phyloP scores from a whole-genome alignment of 371 early-diverging fungal species.

The Dichotomocladium elegans region DNA sequence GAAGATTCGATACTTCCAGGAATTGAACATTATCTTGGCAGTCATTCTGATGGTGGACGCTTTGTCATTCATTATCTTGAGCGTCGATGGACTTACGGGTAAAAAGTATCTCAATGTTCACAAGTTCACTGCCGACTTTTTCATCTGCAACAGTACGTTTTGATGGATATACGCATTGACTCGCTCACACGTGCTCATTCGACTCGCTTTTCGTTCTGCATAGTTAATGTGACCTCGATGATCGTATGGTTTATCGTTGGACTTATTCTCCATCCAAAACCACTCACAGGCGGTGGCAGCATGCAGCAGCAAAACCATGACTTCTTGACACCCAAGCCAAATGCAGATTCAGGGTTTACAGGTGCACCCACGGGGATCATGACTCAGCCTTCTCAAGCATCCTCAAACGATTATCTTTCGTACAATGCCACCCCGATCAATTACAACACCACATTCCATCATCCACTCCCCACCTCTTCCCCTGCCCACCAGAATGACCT shows the following conservation, averaged over 20 bases:
- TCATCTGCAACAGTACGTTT: slow-evolving; percentile 45
- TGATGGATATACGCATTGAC: no score
- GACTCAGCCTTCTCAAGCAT: slow-evolving; percentile 17
- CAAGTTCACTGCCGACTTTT: slow-evolving; percentile 44
- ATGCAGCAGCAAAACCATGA: slow-evolving; percentile 16
- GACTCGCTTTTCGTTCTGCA: neutral
- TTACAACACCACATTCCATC: neutral
- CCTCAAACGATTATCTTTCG: slow-evolving; percentile 17
- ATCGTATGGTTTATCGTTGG: slow-evolving; percentile 29
- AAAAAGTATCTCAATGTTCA: slow-evolving; percentile 30
- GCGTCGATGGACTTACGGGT: slow-evolving; percentile 35
- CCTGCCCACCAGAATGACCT: neutral
- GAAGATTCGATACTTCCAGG: slow-evolving; percentile 47
- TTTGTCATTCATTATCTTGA: slow-evolving; percentile 29
- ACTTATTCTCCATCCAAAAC: slow-evolving; percentile 29
- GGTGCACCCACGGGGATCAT: slow-evolving; percentile 10
- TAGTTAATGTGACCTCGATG: slow-evolving; percentile 20
- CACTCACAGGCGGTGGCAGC: neutral
- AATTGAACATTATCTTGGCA: slow-evolving; percentile 39
- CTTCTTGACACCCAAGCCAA: slow-evolving; percentile 13
- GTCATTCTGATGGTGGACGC: slow-evolving; percentile 27
- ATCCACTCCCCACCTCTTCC: neutral
- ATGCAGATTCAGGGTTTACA: slow-evolving; percentile 8
- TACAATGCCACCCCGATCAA: slow-evolving; percentile 3
- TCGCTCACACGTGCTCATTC: no score